A percentile compares a stretch with the other conserved stretches of the same genome.
phyloP scores from a whole-genome alignment of 2,329 filamentous ascomycete species.

The Aureobasidium sp. region DNA sequence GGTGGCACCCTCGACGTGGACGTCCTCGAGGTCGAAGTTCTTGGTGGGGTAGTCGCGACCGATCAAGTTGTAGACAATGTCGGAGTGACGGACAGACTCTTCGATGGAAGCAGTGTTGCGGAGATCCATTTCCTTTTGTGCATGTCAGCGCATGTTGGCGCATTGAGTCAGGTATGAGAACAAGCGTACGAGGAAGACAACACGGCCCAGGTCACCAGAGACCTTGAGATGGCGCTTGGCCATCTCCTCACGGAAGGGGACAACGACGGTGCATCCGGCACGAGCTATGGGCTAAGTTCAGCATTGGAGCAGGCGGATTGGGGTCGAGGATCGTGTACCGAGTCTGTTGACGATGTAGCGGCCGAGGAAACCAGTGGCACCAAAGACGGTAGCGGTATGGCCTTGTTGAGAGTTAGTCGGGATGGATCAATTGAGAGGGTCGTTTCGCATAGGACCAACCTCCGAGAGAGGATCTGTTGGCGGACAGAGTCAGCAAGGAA shows the following conservation, averaged over 20 bases:
- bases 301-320: not conserved
- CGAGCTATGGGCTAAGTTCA: constrained; percentile 52
- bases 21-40: constrained; percentile 91
- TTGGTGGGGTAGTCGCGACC: constrained; percentile 95
- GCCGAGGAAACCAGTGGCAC: constrained; percentile 89
- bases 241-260: constrained; percentile 97
- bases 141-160: constrained; percentile 4
- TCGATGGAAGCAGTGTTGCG: constrained; percentile 93
- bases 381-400: constrained; percentile 95
- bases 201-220: constrained; percentile 82
- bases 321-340: constrained; percentile 43
- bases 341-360: constrained; percentile 96
- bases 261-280: constrained; percentile 85
- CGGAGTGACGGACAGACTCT: constrained; percentile 91
- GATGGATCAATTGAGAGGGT: constrained; percentile 12
- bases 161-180: not conserved
- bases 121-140: constrained; percentile 75
- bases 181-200: constrained; percentile 67
- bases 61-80: constrained; percentile 94
- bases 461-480: constrained; percentile 68
- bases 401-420: constrained; percentile 46
- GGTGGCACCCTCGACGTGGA: constrained; percentile 86
- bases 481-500: constrained; percentile 14
- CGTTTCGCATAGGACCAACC: constrained; percentile 45
- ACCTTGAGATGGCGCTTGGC: constrained; percentile 93